Percentiles rank a stretch among this genome's conserved stretches.
phyloP scores from a whole-genome alignment of 2,329 filamentous ascomycete species.

The Apiospora arundinis region DNA sequence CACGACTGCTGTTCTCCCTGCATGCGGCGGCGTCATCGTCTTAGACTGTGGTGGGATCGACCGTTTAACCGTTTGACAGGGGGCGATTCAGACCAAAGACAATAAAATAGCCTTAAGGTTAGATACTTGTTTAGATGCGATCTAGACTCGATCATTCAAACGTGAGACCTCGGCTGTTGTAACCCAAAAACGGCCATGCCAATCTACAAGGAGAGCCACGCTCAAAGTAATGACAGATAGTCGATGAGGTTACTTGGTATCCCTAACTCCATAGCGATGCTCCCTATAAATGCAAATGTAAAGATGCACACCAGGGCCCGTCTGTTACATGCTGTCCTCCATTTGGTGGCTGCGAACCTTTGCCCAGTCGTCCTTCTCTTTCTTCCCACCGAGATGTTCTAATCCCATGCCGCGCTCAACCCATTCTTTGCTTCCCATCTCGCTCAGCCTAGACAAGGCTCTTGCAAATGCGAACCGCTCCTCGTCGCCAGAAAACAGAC shows the following conservation, averaged over 20 bases:
- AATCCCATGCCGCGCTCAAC: conserved; percentile 80
- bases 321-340: conserved; percentile 67
- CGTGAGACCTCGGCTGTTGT: neutral
- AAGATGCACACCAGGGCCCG: neutral
- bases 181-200: neutral
- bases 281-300: neutral
- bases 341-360: conserved; percentile 71
- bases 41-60: neutral
- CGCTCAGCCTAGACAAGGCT: conserved; percentile 80
- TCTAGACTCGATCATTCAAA: neutral
- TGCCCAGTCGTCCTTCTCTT: conserved; percentile 69
- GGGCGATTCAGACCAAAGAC: neutral
- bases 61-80: neutral
- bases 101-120: too few relatives aligned
- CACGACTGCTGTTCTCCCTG: too few relatives aligned
- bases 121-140: neutral
- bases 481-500: conserved; percentile 91
- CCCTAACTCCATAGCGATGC: conserved; percentile 4
- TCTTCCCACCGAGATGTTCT: conserved; percentile 68
- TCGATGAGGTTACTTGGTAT: neutral
- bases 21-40: neutral
- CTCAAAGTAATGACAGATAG: neutral
- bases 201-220: neutral
- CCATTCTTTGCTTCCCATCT: conserved; percentile 97
- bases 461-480: conserved; percentile 95